Percentiles rank a stretch among this genome's conserved stretches.
phyloP scores from a whole-genome alignment of 2,329 filamentous ascomycete species.

The Endocalyx cinctus region DNA sequence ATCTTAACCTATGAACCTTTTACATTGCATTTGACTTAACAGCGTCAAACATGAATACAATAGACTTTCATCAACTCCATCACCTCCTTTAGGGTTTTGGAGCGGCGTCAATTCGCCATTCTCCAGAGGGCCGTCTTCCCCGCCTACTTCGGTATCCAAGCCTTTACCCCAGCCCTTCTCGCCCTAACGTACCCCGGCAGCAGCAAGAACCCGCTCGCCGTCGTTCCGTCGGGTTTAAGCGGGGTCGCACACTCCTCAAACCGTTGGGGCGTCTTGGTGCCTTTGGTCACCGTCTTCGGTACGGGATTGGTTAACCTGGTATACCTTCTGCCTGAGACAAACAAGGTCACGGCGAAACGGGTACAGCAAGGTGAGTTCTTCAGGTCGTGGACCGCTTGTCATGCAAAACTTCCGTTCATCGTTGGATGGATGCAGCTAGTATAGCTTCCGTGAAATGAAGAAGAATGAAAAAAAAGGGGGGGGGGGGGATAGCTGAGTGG shows the following conservation, averaged over 20 bases:
- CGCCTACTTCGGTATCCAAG: constrained; percentile 83
- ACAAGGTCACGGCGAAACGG: constrained; percentile 67
- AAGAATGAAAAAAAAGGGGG: too few relatives aligned
- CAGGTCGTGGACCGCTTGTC: too few relatives aligned
- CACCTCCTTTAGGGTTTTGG: constrained; percentile 70
- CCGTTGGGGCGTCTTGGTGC: constrained; percentile 60
- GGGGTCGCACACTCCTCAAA: constrained; percentile 58
- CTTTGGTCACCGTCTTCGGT: constrained; percentile 66
- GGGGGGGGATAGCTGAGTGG: too few relatives aligned
- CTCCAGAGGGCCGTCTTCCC: constrained; percentile 81
- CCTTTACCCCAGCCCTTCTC: constrained; percentile 65
- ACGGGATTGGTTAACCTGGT: constrained; percentile 66
- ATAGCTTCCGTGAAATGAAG: too few relatives aligned
- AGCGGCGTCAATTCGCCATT: constrained; percentile 73
- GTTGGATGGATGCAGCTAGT: too few relatives aligned
- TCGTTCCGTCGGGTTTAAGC: constrained; percentile 40
- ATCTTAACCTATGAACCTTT: too few relatives aligned
- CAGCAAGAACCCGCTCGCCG: constrained; percentile 22
- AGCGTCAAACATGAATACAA: too few relatives aligned
- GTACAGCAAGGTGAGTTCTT: constrained; percentile 66
- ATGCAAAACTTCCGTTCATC: too few relatives aligned
- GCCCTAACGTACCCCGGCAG: constrained; percentile 77
- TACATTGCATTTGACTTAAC: too few relatives aligned
- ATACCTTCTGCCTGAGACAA: constrained; percentile 71
- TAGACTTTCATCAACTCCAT: constrained; percentile 73